Evolutionary conservation across 441 rosid genomes (phyloP), one percentile per base, ranked within the genome.

Genomic region (Eruca vesicaria): DNA sequence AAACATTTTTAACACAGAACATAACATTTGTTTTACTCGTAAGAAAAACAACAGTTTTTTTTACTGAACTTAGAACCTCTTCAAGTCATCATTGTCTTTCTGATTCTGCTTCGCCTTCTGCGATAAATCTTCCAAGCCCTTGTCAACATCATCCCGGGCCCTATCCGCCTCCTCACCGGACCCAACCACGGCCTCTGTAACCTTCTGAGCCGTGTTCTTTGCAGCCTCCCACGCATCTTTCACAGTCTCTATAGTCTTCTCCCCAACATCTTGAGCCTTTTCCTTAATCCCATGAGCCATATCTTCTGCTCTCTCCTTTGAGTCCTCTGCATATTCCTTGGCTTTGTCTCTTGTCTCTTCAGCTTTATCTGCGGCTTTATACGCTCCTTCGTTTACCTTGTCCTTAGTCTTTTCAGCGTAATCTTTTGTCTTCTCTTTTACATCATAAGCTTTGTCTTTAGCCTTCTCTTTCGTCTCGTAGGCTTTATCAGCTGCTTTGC

Each of bases 161-260:
- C 0, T 69, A 56, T 76, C 73, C 6, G 64, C 82, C 9, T 84
- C 83, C 2, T 74, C 82, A 4, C 77, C 79, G 10, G 87, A 86
- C 29, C 97, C 97, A 6, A 84, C 84, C n/a, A 84, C 87, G 0
- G 87, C 86, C 83, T 91, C 91, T 61, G 87, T 89, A 12, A 88
- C 87, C 87, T 87, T 94, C 59, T 86, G 84, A 14, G 89, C 81
- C 1, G 90, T 84, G 28, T 62, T 88, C 79, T 84, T 88, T 0
- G 92, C 81, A 0, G 83, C 74, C 41, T 82, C 93, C 91, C 83
- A 84, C 0, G 83, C 92, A 3, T 79, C 88, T 16, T 82, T 71
- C 69, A 72, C 90, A 26, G 88, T 82, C 80, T 83, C 60, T 73
- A 83, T 83, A 29, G 87, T 90, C 79, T 83, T 90, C 66, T 71